Base-by-base conservation (phyloP, 2,329 filamentous ascomycete species). In the Geosmithia morbida region DNA sequence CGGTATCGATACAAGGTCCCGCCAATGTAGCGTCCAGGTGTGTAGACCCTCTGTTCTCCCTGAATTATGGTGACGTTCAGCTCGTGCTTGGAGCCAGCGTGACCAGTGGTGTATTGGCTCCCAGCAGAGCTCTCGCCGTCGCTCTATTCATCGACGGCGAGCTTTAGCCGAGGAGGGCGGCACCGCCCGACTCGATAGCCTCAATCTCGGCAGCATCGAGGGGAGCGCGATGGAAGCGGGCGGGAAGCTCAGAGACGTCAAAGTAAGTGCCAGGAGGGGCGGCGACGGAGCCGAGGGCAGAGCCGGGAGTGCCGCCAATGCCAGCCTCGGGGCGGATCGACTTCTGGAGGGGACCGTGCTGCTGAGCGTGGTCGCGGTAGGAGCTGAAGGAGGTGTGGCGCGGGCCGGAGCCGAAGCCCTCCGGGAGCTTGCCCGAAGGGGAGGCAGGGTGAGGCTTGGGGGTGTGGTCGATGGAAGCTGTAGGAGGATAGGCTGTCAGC, bases 111-210 rank as follows among this genome's bases (percentile, higher is more conserved):
- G 29, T 30, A 30, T 37, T 37, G 33, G 33, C 33, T 37, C 33
- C 14, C 33, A 37, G 33, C 10, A 37, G 33, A 37, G 33, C 33
- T 37, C 13, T 16, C 33, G 13, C 33, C 13, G 22, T 43, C 19
- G 19, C 41, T 43, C 19, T 20, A 42, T 20, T 43, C n/a, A 43
- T 43, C 17, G 41, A 22, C 41, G 26, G 26, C 17, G 42, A 43
- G 19, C 18, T 43, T 58, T 63, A 77, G 52, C 69, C 67, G 53
- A 73, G 65, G 48, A 72, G 61, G 37, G 74, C 67, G 33, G 90
- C 92, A 49, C 92, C 92, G 48, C 89, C 92, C 48, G 87, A 92
- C 77, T 96, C 88, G 59, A 98, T 77, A 19, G 88, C 89, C 65
- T 97, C 92, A 51, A 98, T 98, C 76, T 98, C 92, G 42, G 81